These are phyloP conservation scores for Xylaria nigripes DNA, from an alignment of 495 filamentous ascomycete species.

Conservation along the genomic window DNA sequence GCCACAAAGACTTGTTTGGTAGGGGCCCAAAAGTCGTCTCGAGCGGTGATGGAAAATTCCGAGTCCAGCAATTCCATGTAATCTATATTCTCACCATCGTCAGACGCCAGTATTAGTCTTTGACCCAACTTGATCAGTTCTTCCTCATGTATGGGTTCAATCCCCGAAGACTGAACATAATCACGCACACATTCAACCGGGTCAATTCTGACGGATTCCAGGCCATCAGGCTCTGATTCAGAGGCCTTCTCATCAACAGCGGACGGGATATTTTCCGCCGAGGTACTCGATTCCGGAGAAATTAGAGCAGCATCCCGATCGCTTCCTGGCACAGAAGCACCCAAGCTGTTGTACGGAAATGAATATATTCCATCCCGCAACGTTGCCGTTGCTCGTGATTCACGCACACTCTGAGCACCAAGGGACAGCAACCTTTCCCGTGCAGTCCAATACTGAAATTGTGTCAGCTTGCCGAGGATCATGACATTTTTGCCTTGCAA, in stretches of 20 bases:
- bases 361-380: neutral
- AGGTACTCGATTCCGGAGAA: neutral
- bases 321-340: constrained; percentile 15
- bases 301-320: constrained; percentile 3
- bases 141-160: neutral
- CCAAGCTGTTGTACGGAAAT: constrained; percentile 6
- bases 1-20: constrained; percentile 21
- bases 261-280: neutral
- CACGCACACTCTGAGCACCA: constrained; percentile 22
- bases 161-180: neutral
- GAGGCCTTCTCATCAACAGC: neutral
- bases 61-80: constrained; percentile 6
- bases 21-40: neutral
- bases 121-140: constrained; percentile 16
- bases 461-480: constrained; percentile 20
- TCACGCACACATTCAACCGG: constrained; percentile 2
- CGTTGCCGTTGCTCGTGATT: constrained; percentile 14
- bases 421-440: constrained; percentile 21
- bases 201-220: neutral
- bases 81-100: constrained; percentile 4
- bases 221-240: neutral
- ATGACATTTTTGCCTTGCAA: constrained; percentile 24
- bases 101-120: constrained; percentile 13
- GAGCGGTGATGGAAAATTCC: constrained; percentile 2
- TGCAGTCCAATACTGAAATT: constrained; percentile 19